Evolutionary conservation across 2,329 filamentous ascomycete species (phyloP).

Genomic region (Magnaporthales sp.): DNA sequence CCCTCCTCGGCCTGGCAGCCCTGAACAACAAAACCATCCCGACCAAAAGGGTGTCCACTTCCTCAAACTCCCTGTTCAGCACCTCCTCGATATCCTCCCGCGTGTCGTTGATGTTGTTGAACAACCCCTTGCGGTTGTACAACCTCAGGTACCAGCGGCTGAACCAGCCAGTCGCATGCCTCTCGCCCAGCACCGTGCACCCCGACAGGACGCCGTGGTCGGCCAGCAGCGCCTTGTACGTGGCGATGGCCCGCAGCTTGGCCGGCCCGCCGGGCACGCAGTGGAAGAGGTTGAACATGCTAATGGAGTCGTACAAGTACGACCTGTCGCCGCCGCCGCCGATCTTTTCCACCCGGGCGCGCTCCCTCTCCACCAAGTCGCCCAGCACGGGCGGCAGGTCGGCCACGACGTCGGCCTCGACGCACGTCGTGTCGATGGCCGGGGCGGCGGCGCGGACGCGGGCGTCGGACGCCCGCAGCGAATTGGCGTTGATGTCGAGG

Average conservation of each 20-base stretch:
- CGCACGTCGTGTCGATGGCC: slow-evolving; percentile 8
- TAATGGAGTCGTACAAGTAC: slow-evolving; percentile 29
- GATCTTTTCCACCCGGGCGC: slow-evolving; percentile 11
- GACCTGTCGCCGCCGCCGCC: slow-evolving; percentile 14
- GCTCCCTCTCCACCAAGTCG: slow-evolving; percentile 9
- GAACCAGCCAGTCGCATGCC: slow-evolving; percentile 16
- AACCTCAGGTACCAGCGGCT: slow-evolving; percentile 17
- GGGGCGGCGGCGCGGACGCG: slow-evolving; percentile 15
- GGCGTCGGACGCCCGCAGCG: slow-evolving; percentile 20
- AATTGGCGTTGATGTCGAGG: slow-evolving; percentile 24
- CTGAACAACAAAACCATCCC: slow-evolving; percentile 29
- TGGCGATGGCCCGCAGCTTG: slow-evolving; percentile 22
- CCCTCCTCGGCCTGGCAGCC: slow-evolving; percentile 19
- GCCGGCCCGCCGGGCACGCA: slow-evolving; percentile 20
- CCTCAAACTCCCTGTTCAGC: slow-evolving; percentile 25
- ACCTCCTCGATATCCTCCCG: slow-evolving; percentile 22
- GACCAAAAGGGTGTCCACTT: slow-evolving; percentile 28
- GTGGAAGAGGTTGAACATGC: slow-evolving; percentile 33
- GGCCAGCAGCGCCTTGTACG: slow-evolving; percentile 21
- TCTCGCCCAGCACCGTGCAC: slow-evolving; percentile 24
- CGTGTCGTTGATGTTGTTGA: slow-evolving; percentile 29
- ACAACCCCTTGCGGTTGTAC: slow-evolving; percentile 26
- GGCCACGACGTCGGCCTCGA: slow-evolving; percentile 26
- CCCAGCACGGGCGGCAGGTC: not conserved
- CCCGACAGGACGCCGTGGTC: slow-evolving; percentile 28